phyloP scores from a whole-genome alignment of 148 eudicot genomes.

The Rhododendron kiyosumense region DNA sequence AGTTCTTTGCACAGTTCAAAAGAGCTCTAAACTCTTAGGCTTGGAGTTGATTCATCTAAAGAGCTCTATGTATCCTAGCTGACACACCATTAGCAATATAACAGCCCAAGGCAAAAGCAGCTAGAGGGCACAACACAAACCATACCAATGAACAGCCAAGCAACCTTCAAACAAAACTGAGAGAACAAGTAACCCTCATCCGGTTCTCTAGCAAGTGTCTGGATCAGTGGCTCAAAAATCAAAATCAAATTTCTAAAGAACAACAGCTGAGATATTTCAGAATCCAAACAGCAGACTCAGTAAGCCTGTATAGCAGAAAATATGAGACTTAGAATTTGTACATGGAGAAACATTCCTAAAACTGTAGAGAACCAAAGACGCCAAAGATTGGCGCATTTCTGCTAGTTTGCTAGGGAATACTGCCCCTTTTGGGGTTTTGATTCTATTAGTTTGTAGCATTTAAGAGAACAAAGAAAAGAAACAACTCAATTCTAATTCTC shows the following conservation, averaged over 20 bases:
- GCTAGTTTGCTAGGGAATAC: too few relatives aligned
- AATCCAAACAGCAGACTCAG: background rate
- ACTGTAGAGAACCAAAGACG: too few relatives aligned
- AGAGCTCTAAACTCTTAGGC: background rate
- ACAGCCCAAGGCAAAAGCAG: background rate
- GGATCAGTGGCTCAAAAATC: background rate
- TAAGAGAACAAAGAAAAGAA: background rate
- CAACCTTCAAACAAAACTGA: background rate
- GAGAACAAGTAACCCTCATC: background rate
- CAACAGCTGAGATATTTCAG: background rate
- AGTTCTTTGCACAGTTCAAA: too few relatives aligned
- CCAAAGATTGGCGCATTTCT: too few relatives aligned
- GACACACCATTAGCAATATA: background rate
- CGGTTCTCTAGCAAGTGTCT: background rate
- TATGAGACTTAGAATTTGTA: too few relatives aligned
- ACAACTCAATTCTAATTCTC: background rate
- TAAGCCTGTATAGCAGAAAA: too few relatives aligned
- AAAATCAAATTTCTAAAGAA: too few relatives aligned
- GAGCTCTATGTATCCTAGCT: background rate
- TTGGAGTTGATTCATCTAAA: background rate
- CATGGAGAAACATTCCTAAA: too few relatives aligned
- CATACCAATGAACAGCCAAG: background rate
- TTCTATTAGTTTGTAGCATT: background rate
- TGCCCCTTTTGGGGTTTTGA: too few relatives aligned
- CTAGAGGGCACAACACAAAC: background rate